Base-by-base conservation (phyloP, 495 filamentous ascomycete species). In the Penicillium canescens region DNA sequence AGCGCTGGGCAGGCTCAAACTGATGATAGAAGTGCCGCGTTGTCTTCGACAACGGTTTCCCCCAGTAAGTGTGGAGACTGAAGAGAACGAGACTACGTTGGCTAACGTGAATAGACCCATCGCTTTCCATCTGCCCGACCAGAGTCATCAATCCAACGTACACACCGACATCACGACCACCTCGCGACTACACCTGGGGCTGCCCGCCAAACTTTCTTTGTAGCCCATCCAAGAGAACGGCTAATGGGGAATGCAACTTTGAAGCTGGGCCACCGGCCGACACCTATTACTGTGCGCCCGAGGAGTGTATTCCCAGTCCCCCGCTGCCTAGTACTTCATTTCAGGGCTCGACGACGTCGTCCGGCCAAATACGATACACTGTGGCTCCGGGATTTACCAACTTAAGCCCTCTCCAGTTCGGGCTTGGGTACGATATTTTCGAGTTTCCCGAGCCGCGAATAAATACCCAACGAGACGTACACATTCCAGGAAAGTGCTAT, bases 271-370 rank as follows among this genome's bases (percentile, higher is more conserved):
- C 53, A 6, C 57, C 57, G 6, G 57, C 57, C 2, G 46, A 51
- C 3, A 52, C 42, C 37, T 60, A 56, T 33, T 60, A 47, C n/a
- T 60, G 57, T 33, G 37, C 46, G n/a, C 57, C 57, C 1, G 46
- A 56, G n/a, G 45, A 60, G 37, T 60, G 57, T 47, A 56, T 52
- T 11, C 52, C 53, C 1, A 56, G 46, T 18, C 57, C 57, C 2
- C 12, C 28, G 4, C 42, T 60, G 6, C 36, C 47, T 23, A 3
- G 8, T 31, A 31, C 42, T 42, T 18, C 35, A 33, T 23, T 18
- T 14, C 40, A 31, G 7, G 7, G 7, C 26, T 31, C 7, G 16
- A 20, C 18, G 10, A 9, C 3, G 18, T 42, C 18, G 1, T 42
- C 40, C 20, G 18, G 21, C 6, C 20, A 42, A 47, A 42, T 44